A percentile compares a stretch with the other conserved stretches of the same genome.
Conservation (phyloP, 2,329 filamentous ascomycete genomes). For the Raffaelea deltoideospora region DNA sequence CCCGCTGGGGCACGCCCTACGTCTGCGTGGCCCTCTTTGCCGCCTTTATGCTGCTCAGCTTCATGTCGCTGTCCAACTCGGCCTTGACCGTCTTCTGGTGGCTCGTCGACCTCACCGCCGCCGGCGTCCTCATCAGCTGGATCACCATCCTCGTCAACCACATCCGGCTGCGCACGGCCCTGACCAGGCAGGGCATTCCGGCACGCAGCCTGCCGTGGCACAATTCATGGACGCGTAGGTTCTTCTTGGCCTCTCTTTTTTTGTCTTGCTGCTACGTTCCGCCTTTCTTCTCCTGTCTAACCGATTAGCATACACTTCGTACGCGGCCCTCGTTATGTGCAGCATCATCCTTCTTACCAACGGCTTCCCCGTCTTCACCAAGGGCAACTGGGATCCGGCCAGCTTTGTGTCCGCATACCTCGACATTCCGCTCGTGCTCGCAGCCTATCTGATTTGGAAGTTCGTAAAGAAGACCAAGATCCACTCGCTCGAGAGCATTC, state of each 20-base stretch:
- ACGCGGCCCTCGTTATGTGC: constrained; percentile 12
- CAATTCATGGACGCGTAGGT: constrained; percentile 45
- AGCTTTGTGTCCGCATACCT: constrained; percentile 51
- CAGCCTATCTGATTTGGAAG: constrained; percentile 6
- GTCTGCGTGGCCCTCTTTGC: constrained; percentile 27
- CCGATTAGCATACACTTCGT: constrained; percentile 25
- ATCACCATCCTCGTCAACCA: constrained; percentile 49
- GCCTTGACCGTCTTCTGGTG: constrained; percentile 53
- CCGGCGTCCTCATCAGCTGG: constrained; percentile 59
- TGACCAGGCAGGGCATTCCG: constrained; percentile 34
- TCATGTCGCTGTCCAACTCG: constrained; percentile 38
- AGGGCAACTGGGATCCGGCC: constrained; percentile 34
- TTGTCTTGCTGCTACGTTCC: constrained; percentile 15
- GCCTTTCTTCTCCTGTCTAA: constrained; percentile 12
- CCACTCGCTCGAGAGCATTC: constrained; percentile 19
- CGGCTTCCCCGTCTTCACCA: constrained; percentile 53
- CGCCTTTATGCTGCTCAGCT: constrained; percentile 40
- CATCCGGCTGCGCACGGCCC: constrained; percentile 41
- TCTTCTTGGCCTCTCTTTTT: background rate
- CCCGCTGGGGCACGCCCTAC: constrained; percentile 38
- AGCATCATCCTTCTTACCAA: constrained; percentile 49
- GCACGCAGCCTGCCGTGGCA: constrained; percentile 40
- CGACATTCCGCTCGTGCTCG: constrained; percentile 34
- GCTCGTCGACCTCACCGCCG: constrained; percentile 56
- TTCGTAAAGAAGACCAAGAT: constrained; percentile 4